phyloP scores from a whole-genome alignment of 768 basidiomycete species.

The Mycena galopus region DNA sequence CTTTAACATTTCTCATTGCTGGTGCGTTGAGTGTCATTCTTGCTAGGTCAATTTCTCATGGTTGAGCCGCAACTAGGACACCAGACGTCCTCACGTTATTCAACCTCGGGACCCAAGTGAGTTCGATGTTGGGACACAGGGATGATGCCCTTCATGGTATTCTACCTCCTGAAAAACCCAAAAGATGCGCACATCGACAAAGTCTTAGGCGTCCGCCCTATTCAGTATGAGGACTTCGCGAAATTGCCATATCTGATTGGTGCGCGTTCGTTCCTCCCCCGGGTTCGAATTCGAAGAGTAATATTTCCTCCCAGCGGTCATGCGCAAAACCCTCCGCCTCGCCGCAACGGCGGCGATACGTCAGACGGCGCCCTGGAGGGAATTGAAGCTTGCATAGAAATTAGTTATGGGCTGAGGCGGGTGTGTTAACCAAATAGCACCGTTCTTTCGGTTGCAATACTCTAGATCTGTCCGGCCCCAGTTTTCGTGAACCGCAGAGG shows the following conservation, averaged over 20 bases:
- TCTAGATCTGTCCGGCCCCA: too few relatives aligned
- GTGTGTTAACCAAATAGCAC: too few relatives aligned
- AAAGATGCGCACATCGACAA: constrained; percentile 62
- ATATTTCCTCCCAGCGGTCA: constrained; percentile 43
- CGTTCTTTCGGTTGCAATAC: too few relatives aligned
- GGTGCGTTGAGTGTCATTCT: constrained; percentile 42
- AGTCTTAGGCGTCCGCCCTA: constrained; percentile 54
- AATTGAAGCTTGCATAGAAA: too few relatives aligned
- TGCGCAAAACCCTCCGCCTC: constrained; percentile 56
- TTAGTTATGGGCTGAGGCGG: too few relatives aligned
- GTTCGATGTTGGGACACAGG: constrained; percentile 28
- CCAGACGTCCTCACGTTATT: constrained; percentile 39
- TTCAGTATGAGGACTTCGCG: constrained; percentile 54
- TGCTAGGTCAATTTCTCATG: too few relatives aligned
- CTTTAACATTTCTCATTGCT: constrained; percentile 65
- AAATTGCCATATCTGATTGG: constrained; percentile 60
- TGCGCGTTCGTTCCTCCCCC: constrained; percentile 25
- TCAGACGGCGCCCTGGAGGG: constrained; percentile 51
- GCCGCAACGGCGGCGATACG: constrained; percentile 54
- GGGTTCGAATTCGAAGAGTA: not conserved
- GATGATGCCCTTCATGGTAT: constrained; percentile 57
- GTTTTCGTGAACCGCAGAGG: too few relatives aligned
- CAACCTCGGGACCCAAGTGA: too few relatives aligned
- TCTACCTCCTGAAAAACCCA: constrained; percentile 61
- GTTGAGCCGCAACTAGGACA: too few relatives aligned